phyloP scores from a whole-genome alignment of 306 rosid species.

The Citrullus mucosospermus region DNA sequence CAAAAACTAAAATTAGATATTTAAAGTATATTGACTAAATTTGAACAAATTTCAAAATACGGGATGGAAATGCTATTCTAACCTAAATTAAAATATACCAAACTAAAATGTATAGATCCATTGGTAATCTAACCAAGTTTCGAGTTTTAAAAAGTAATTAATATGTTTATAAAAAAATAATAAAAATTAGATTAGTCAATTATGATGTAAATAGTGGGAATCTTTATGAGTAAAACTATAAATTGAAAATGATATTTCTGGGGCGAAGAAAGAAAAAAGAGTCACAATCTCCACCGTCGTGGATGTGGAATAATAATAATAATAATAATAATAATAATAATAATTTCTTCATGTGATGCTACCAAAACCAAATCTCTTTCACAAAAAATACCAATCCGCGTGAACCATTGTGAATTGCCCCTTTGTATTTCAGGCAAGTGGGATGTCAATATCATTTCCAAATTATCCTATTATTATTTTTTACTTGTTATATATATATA shows the following conservation, averaged over 20 bases:
- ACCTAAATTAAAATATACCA: too few relatives aligned
- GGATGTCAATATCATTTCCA: background rate
- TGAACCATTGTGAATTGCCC: background rate
- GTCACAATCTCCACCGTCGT: background rate
- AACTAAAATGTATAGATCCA: background rate
- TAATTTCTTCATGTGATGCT: background rate
- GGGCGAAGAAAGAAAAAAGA: background rate
- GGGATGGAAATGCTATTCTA: too few relatives aligned
- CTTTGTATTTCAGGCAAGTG: background rate
- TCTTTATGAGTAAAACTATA: background rate
- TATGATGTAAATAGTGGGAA: background rate
- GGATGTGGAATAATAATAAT: background rate
- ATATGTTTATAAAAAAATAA: background rate
- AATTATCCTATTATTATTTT: background rate
- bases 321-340: background rate
- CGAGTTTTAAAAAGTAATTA: background rate
- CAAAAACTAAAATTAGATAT: too few relatives aligned
- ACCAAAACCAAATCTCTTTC: background rate
- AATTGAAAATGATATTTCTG: background rate
- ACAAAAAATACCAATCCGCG: background rate
- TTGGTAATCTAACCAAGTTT: background rate
- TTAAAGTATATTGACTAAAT: too few relatives aligned
- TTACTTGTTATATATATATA: too few relatives aligned
- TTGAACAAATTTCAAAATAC: too few relatives aligned
- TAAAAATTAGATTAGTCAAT: background rate